Evolutionary conservation across 2,329 filamentous ascomycete genomes (phyloP).

Genomic region (Knoxdaviesia capensis): DNA sequence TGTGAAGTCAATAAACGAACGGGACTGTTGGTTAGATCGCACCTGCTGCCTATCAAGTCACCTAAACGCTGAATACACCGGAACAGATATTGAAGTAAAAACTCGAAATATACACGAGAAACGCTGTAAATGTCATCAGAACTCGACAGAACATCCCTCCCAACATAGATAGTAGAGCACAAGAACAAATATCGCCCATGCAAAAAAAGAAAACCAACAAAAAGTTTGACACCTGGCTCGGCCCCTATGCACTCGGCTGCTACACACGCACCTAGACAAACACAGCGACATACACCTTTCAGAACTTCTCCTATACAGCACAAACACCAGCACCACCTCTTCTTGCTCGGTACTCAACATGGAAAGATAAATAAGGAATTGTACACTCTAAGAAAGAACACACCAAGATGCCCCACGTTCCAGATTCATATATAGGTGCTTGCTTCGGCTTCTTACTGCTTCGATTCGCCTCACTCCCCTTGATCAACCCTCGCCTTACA

Average conservation of each 20-base stretch:
- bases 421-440: too few relatives aligned
- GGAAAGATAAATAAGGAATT: neutral
- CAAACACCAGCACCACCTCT: neutral
- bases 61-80: too few relatives aligned
- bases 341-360: neutral
- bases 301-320: neutral
- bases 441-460: too few relatives aligned
- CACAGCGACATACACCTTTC: neutral
- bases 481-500: neutral
- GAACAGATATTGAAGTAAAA: conserved; percentile 1
- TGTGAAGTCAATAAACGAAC: neutral
- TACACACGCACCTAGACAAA: neutral
- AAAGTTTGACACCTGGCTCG: too few relatives aligned
- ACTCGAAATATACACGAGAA: neutral
- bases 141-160: too few relatives aligned
- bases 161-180: neutral
- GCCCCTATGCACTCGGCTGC: too few relatives aligned
- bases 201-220: neutral
- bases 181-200: neutral
- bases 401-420: neutral
- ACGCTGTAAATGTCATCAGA: too few relatives aligned
- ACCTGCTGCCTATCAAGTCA: too few relatives aligned
- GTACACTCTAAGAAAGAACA: neutral
- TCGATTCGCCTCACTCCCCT: neutral
- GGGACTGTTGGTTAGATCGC: neutral